Evolutionary conservation across 2,329 filamentous ascomycete species (phyloP), one percentile per base, ranked within the genome.

Genomic region (Gnomoniopsis smithogilvyi): DNA sequence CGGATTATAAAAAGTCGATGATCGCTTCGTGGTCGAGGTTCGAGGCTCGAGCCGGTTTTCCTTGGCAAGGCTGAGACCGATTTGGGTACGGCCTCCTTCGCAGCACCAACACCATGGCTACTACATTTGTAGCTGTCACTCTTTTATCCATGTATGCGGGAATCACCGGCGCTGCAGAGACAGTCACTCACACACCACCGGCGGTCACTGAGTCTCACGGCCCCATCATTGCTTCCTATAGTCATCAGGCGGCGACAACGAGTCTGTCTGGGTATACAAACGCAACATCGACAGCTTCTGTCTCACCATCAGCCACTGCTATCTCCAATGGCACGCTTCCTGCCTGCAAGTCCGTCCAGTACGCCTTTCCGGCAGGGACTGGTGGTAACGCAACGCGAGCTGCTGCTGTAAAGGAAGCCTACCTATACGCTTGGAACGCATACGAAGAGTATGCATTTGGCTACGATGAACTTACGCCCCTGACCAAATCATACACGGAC

Each of bases 371-470:
- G 19, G 30, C 49, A 15, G 55, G 55, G 2, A 48, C 55, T 24
- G 55, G 55, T 34, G 55, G 55, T 19, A 57, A 57, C 12, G 41
- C 49, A 14, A 57, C 48, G 21, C 55, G 55, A 34, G 55, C 55
- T 22, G 55, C 55, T 51, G 55, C 55, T 14, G 55, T 57, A 7
- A 57, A 52, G 19, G 55, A 57, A 26, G 55, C 49, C 10, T 57
- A 57, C 33, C 48, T 51, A n/a, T 52, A 57, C 26, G 55, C 55
- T 3, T 57, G 55, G 55, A 48, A 57, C 15, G 55, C 55, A 2
- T 57, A 57, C 22, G 43, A 21, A 17, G 55, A 57, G 24, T 57
- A 57, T 41, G 55, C 55, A 2, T 57, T 51, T 12, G 55, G 55
- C 11, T 46, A 51, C 15, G 55, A 57, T n/a, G 55, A 57, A 48